Percentiles rank a stretch among this genome's conserved stretches.
Conservation (phyloP, 139 green algal species). For the Auxenochlorella pyrenoidosa region DNA sequence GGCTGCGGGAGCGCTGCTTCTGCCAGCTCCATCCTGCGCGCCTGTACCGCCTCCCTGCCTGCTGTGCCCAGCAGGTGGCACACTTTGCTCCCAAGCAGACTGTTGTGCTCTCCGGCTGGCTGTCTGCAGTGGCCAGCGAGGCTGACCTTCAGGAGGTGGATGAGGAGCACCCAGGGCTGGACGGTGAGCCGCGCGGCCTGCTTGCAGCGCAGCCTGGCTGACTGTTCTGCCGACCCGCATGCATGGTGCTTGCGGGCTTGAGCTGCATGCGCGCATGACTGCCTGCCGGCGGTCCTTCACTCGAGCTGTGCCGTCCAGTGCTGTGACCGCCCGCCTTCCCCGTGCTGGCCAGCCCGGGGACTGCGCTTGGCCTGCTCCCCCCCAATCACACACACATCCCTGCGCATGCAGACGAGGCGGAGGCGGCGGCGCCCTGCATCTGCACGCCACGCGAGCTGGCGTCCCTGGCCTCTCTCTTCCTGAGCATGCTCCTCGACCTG, state of each 20-base stretch:
- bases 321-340: no score
- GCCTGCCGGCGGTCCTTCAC: no score
- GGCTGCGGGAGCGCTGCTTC: no score
- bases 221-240: no score
- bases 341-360: neutral
- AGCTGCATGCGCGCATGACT: neutral
- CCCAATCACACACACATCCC: no score
- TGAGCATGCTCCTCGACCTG: constrained; percentile 45
- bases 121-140: constrained; percentile 26
- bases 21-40: no score
- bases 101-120: no score
- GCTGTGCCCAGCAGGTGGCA: neutral
- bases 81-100: no score
- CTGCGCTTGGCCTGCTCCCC: neutral
- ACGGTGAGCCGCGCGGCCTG: neutral
- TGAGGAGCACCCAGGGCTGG: neutral
- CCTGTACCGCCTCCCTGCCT: neutral
- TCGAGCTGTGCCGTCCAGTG: neutral
- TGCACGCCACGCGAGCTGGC: constrained; percentile 40
- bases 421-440: constrained; percentile 31
- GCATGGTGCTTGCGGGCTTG: no score
- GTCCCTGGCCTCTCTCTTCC: constrained; percentile 27
- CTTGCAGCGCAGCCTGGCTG: neutral
- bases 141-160: constrained; percentile 36
- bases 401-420: neutral